phyloP scores from a whole-genome alignment of 352 stramenopile species.

The Plasmopara muralis region DNA sequence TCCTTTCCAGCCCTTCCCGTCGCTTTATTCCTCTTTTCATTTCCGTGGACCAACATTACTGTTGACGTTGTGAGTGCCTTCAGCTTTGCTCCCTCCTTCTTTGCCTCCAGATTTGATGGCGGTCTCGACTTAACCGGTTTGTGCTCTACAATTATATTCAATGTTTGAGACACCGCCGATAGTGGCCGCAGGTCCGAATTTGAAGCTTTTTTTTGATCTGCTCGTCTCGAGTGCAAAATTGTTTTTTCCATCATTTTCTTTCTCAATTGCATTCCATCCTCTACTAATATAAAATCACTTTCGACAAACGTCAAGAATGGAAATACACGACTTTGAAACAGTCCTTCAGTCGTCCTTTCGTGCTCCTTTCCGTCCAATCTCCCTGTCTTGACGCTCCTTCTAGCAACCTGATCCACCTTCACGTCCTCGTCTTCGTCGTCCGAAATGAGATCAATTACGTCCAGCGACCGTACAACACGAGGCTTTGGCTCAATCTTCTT shows the following conservation, averaged over 20 bases:
- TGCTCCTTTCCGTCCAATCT: constrained; percentile 5
- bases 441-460: constrained; percentile 24
- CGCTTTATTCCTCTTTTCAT: no score
- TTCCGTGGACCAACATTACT: neutral
- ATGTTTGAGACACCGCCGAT: neutral
- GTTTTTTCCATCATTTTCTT: constrained; percentile 6
- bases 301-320: constrained; percentile 16
- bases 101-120: neutral
- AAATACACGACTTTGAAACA: constrained; percentile 28
- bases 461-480: constrained; percentile 5
- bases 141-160: constrained; percentile 2
- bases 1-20: neutral
- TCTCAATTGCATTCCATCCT: constrained; percentile 9
- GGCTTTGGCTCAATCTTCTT: neutral
- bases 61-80: neutral
- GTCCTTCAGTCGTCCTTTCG: neutral
- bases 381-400: constrained; percentile 4
- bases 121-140: constrained; percentile 5
- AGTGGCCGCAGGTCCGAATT: neutral
- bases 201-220: neutral
- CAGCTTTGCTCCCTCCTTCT: neutral
- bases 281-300: constrained; percentile 33
- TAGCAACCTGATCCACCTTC: constrained; percentile 4
- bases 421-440: constrained; percentile 13
- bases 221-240: neutral